Percentiles rank a stretch among this genome's conserved stretches.
Conservation (phyloP, 2,329 filamentous ascomycete genomes). For the Pyricularia sp. region DNA sequence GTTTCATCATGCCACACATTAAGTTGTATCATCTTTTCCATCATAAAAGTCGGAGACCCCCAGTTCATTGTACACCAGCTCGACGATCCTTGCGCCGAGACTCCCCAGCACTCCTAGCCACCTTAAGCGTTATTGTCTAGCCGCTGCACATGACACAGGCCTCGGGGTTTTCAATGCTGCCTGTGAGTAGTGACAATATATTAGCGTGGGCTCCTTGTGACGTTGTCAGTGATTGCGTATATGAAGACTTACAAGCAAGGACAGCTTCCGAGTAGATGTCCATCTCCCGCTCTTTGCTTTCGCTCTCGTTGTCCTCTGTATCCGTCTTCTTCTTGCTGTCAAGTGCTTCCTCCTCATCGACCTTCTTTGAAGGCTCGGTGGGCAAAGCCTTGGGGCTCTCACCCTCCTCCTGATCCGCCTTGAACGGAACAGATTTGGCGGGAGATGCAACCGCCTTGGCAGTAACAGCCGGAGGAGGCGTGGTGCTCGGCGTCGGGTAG, state of each 20-base stretch:
- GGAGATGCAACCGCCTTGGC: constrained; percentile 43
- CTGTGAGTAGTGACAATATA: constrained; percentile 25
- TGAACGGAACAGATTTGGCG: constrained; percentile 58
- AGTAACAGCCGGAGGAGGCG: constrained; percentile 45
- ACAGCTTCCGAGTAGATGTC: constrained; percentile 96
- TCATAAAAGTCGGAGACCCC: neutral
- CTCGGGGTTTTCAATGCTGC: constrained; percentile 95
- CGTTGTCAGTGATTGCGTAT: neutral
- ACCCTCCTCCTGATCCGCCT: constrained; percentile 67
- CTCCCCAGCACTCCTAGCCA: neutral
- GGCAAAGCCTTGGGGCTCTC: constrained; percentile 72
- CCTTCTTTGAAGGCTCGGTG: constrained; percentile 53
- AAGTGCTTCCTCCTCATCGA: constrained; percentile 56
- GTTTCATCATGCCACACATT: neutral
- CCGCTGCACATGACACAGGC: constrained; percentile 96
- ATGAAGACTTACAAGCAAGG: constrained; percentile 61
- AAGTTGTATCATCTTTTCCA: neutral
- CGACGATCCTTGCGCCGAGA: neutral
- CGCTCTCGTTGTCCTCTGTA: constrained; percentile 62
- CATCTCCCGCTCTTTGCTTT: constrained; percentile 66
- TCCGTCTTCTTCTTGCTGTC: constrained; percentile 41
- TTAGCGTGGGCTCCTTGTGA: neutral
- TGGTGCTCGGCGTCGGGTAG: constrained; percentile 59
- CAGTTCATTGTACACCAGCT: neutral
- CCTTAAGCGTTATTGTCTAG: constrained; percentile 33